Evolutionary conservation across 805 yeast species (phyloP).

Genomic region (Grigorovia humatica): DNA sequence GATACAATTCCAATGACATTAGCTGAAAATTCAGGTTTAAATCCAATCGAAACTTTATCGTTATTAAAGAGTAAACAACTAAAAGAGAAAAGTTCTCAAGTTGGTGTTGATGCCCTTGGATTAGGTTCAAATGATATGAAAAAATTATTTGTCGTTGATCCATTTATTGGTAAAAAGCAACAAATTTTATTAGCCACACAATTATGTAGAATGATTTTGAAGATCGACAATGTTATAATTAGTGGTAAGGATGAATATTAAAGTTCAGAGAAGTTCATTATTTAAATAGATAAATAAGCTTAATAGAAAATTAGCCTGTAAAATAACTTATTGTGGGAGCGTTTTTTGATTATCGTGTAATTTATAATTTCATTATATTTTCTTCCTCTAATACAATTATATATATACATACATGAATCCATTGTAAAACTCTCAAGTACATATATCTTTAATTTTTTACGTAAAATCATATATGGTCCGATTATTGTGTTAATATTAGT

Average conservation of each 20-base stretch:
- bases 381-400: not conserved
- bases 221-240: slow-evolving; percentile 92
- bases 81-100: slow-evolving; percentile 51
- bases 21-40: slow-evolving; percentile 94
- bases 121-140: slow-evolving; percentile 86
- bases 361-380: not conserved
- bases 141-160: slow-evolving; percentile 89
- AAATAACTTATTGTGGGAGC: no score
- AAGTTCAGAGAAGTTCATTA: not conserved
- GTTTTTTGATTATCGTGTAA: not conserved
- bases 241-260: slow-evolving; percentile 71
- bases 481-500: no score
- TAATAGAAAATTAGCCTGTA: no score
- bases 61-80: slow-evolving; percentile 77
- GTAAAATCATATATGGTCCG: no score
- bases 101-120: slow-evolving; percentile 94
- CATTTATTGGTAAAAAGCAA: slow-evolving; percentile 94
- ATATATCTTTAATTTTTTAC: no score
- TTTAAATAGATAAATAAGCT: no score
- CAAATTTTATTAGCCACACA: slow-evolving; percentile 94
- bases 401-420: not conserved
- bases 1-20: slow-evolving; percentile 89
- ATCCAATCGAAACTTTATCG: slow-evolving; percentile 85
- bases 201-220: slow-evolving; percentile 92
- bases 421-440: no score